phyloP scores from a whole-genome alignment of 345 rosid genomes.

The Melastoma malabathricum region DNA sequence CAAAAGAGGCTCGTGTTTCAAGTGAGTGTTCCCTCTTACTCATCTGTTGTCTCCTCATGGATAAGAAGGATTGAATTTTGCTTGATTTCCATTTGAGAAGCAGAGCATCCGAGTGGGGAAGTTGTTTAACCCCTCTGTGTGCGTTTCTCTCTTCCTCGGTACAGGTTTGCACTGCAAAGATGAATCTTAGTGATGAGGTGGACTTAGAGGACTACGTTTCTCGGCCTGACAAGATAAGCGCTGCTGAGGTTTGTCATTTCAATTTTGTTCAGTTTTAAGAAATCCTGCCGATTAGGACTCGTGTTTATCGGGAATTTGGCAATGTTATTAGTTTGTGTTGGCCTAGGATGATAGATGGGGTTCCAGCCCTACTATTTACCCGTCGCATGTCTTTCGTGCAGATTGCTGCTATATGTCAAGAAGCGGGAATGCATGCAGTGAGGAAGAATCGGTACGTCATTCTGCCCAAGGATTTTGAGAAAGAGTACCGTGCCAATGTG shows the following conservation, averaged over 20 bases:
- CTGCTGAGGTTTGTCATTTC: constrained; percentile 73
- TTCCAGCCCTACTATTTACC: background rate
- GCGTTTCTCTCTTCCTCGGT: constrained; percentile 1
- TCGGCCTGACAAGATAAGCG: constrained; percentile 96
- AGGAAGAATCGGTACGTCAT: constrained; percentile 95
- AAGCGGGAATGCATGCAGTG: constrained; percentile 99
- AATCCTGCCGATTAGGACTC: too few relatives aligned
- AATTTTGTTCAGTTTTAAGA: constrained; percentile 6
- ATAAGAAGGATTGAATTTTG: too few relatives aligned
- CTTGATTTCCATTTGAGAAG: too few relatives aligned
- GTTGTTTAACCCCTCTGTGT: too few relatives aligned
- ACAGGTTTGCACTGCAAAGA: constrained; percentile 95
- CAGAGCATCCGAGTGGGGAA: too few relatives aligned
- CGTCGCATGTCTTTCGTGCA: constrained; percentile 14
- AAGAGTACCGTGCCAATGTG: constrained; percentile 85
- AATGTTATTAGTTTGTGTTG: too few relatives aligned
- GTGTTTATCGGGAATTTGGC: too few relatives aligned
- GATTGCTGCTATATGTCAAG: constrained; percentile 98
- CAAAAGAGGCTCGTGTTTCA: constrained; percentile 99
- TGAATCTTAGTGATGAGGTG: constrained; percentile 94
- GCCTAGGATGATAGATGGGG: too few relatives aligned
- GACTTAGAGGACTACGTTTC: constrained; percentile 98
- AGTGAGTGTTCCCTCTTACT: constrained; percentile 17
- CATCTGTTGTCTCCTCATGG: background rate
- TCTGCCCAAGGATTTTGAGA: constrained; percentile 96